These are phyloP conservation scores for Phytophthora hybrid DNA, from an alignment of 352 stramenopile genomes.

Conservation along the genomic window DNA sequence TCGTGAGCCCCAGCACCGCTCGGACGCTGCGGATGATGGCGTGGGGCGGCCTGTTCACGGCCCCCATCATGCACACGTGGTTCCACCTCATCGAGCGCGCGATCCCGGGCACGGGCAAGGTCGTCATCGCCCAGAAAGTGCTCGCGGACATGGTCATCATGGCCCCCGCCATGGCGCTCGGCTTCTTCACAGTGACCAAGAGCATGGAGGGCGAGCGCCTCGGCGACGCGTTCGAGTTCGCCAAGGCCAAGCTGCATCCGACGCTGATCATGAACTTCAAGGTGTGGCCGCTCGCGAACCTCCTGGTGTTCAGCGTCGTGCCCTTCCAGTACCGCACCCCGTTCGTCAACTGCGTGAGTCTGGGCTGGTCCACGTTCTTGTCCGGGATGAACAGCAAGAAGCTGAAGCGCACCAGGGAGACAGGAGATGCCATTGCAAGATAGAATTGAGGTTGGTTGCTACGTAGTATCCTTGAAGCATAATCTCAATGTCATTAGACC, in stretches of 20 bases:
- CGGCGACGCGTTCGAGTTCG: slow-evolving; percentile 44
- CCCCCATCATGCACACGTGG: slow-evolving; percentile 91
- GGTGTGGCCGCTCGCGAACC: slow-evolving; percentile 58
- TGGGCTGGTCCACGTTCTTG: slow-evolving; percentile 61
- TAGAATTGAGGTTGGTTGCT: not conserved
- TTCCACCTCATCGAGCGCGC: slow-evolving; percentile 84
- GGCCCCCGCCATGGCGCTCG: slow-evolving; percentile 46
- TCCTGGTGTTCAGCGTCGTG: slow-evolving; percentile 59
- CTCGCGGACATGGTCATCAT: slow-evolving; percentile 56
- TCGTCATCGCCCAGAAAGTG: slow-evolving; percentile 53
- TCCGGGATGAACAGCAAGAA: slow-evolving; percentile 54
- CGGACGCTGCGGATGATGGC: slow-evolving; percentile 84
- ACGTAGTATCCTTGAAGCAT: not conserved
- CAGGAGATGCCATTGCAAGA: not conserved
- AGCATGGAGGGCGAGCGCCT: slow-evolving; percentile 47
- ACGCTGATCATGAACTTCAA: slow-evolving; percentile 57
- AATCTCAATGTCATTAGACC: slow-evolving; percentile 12
- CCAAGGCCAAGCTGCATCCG: slow-evolving; percentile 45
- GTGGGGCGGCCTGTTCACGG: slow-evolving; percentile 88
- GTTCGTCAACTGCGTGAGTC: slow-evolving; percentile 61
- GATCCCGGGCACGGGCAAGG: slow-evolving; percentile 35
- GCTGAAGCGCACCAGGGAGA: not conserved
- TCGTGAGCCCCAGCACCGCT: slow-evolving; percentile 38
- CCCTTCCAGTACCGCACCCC: slow-evolving; percentile 63
- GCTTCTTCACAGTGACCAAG: slow-evolving; percentile 55